Conservation (phyloP, 78 protist species). For the Planoprotostelium fungivorum region DNA sequence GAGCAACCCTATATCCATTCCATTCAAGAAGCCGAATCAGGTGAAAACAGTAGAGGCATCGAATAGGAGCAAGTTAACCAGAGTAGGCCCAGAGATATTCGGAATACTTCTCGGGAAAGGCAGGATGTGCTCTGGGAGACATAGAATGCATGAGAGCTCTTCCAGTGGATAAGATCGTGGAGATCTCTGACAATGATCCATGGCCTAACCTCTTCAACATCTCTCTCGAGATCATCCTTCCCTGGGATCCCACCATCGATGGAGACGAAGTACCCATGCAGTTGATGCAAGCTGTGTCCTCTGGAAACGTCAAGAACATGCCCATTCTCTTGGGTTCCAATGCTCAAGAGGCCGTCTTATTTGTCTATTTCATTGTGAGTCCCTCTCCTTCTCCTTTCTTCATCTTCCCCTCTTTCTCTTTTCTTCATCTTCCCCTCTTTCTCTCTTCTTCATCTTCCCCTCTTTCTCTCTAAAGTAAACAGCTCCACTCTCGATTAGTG, state of each 20-base stretch:
- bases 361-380: neutral
- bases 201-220: neutral
- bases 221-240: neutral
- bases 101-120: no score
- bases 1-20: neutral
- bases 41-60: no score
- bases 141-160: neutral
- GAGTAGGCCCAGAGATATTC: no score
- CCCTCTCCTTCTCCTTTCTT: neutral
- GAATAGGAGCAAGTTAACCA: no score
- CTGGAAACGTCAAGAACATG: neutral
- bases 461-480: neutral
- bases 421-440: neutral
- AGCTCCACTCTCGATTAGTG: neutral
- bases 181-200: neutral
- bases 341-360: neutral
- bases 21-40: neutral
- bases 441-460: neutral
- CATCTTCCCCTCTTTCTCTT: no score
- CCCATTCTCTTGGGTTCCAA: neutral
- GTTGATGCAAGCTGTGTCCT: neutral
- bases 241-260: neutral
- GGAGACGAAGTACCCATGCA: slow-evolving; percentile 1
- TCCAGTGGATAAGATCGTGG: neutral
- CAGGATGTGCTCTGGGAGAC: neutral